Conservation (phyloP, 768 basidiomycete species). For the Agrocybe pediades region DNA sequence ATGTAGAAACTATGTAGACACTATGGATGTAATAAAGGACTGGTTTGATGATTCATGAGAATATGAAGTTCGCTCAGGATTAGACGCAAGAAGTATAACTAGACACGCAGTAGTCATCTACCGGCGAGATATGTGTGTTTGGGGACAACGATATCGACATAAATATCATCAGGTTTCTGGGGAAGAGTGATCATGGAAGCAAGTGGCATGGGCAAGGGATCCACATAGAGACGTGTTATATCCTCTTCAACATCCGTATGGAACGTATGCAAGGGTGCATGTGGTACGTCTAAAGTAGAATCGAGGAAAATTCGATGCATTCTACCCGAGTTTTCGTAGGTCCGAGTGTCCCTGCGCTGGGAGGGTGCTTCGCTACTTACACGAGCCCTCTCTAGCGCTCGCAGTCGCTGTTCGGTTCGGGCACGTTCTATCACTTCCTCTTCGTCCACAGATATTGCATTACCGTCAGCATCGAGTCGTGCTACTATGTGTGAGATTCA, state of each 20-base stretch:
- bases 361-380: constrained; percentile 17
- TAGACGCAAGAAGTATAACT: background rate
- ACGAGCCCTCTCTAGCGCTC: constrained; percentile 24
- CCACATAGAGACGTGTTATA: constrained; percentile 25
- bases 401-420: constrained; percentile 49
- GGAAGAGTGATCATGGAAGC: constrained; percentile 44
- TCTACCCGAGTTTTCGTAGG: constrained; percentile 14
- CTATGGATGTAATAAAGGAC: too few species aligned
- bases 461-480: constrained; percentile 58
- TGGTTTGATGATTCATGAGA: too few species aligned
- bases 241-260: background rate
- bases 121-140: constrained; percentile 42
- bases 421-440: constrained; percentile 61
- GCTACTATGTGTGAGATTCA: constrained; percentile 27
- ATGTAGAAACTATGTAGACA: constrained; percentile 1
- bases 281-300: constrained; percentile 20
- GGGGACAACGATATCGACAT: constrained; percentile 30
- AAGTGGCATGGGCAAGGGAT: constrained; percentile 61
- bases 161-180: constrained; percentile 13
- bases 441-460: constrained; percentile 63
- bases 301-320: constrained; percentile 26
- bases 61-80: background rate
- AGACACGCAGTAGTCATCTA: constrained; percentile 25
- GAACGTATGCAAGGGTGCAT: background rate
- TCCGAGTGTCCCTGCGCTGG: background rate